A percentile compares a stretch with the other conserved stretches of the same genome.
phyloP scores from a whole-genome alignment of 805 yeast species.

The Candida palmyrensis region DNA sequence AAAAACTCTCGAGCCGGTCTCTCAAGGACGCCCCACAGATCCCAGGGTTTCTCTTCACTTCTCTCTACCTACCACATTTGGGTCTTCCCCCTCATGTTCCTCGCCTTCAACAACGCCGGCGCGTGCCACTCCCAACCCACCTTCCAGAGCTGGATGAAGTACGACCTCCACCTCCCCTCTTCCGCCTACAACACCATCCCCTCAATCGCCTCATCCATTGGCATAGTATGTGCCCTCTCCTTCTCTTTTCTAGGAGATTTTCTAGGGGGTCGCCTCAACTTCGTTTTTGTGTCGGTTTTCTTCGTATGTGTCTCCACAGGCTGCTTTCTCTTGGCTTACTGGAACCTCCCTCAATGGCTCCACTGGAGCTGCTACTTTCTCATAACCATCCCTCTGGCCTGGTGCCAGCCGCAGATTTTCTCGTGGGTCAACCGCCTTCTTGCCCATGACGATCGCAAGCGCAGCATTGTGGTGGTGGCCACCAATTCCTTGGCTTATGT shows the following conservation, averaged over 20 bases:
- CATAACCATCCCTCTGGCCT: slow-evolving; percentile 14
- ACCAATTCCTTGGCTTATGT: slow-evolving; percentile 41
- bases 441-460: slow-evolving; percentile 19
- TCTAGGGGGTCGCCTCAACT: slow-evolving; percentile 21
- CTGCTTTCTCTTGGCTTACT: slow-evolving; percentile 11
- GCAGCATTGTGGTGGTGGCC: slow-evolving; percentile 32
- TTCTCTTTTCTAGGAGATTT: slow-evolving; percentile 34
- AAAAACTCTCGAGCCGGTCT: slow-evolving; percentile 11
- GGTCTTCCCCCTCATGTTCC: slow-evolving; percentile 24
- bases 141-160: slow-evolving; percentile 42
- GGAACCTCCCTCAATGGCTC: slow-evolving; percentile 16
- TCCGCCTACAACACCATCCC: slow-evolving; percentile 38
- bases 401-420: slow-evolving; percentile 17
- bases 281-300: slow-evolving; percentile 8
- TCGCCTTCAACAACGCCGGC: slow-evolving; percentile 32
- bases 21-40: slow-evolving; percentile 9
- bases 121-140: slow-evolving; percentile 36
- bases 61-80: slow-evolving; percentile 17
- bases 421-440: slow-evolving; percentile 18
- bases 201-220: slow-evolving; percentile 31
- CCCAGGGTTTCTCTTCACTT: slow-evolving; percentile 11
- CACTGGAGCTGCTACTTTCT: slow-evolving; percentile 16
- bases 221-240: slow-evolving; percentile 31
- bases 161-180: slow-evolving; percentile 24
- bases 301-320: slow-evolving; percentile 14